These are phyloP conservation scores for Ophiostoma sp. DNA, from an alignment of 2,329 filamentous ascomycete species.

Conservation along the genomic window DNA sequence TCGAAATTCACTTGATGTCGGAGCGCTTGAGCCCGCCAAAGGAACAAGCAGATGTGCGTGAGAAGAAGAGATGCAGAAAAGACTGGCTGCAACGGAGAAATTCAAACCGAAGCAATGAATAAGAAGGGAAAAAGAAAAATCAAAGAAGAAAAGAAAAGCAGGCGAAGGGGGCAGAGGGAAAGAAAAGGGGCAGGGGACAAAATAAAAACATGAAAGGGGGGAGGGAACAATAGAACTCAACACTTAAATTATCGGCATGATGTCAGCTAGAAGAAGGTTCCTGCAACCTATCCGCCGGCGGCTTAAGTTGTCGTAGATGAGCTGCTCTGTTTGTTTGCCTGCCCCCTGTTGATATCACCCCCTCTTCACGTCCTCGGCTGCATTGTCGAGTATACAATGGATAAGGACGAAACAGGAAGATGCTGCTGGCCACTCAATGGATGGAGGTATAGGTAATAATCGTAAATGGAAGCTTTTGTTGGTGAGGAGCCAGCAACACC, in stretches of 20 bases:
- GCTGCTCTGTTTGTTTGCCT: neutral
- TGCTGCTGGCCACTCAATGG: neutral
- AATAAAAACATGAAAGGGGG: conserved; percentile 5
- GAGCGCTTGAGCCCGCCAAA: too few species aligned
- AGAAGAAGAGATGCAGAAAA: conserved; percentile 13
- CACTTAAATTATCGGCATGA: neutral
- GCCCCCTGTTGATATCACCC: neutral
- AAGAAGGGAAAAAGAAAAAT: neutral
- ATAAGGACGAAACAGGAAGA: neutral
- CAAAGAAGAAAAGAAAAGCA: neutral
- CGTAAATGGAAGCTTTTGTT: neutral
- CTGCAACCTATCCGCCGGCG: neutral
- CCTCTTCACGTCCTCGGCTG: neutral
- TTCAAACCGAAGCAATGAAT: conserved; percentile 6
- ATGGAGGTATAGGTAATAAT: neutral
- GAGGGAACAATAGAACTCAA: neutral
- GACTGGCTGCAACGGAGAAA: conserved; percentile 12
- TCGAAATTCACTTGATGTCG: too few species aligned
- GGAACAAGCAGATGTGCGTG: neutral
- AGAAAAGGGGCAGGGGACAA: neutral
- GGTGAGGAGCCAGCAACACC: neutral
- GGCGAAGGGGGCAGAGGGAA: neutral
- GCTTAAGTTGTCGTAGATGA: neutral
- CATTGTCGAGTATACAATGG: neutral
- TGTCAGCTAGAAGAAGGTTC: conserved; percentile 6